Conservation (phyloP, 2,329 filamentous ascomycete genomes). For the Cercospora brassicicola region DNA sequence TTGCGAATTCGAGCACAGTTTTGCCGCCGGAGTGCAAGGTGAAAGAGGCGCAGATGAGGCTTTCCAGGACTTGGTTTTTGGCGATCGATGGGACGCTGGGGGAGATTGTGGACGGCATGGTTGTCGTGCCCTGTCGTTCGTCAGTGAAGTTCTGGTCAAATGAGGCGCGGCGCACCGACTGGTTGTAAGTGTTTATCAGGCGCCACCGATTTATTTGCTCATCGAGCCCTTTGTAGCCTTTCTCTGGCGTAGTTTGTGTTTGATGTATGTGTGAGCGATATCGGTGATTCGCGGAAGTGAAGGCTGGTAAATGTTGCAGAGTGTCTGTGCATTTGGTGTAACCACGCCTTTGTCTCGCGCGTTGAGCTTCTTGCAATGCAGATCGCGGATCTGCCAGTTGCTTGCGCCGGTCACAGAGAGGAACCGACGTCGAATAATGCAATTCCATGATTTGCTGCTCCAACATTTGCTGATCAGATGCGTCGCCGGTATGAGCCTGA, state of each 20-base stretch:
- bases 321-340: neutral
- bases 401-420: neutral
- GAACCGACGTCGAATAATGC: neutral
- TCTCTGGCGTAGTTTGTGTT: neutral
- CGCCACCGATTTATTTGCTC: neutral
- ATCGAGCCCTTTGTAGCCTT: neutral
- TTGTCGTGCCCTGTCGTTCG: neutral
- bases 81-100: neutral
- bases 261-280: neutral
- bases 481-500: neutral
- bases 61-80: constrained; percentile 15
- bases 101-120: constrained; percentile 17
- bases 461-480: neutral
- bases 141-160: neutral
- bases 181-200: neutral
- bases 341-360: neutral
- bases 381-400: neutral
- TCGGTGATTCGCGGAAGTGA: neutral
- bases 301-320: neutral
- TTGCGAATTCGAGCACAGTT: constrained; percentile 17
- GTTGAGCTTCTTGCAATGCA: neutral
- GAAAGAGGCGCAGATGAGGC: constrained; percentile 14
- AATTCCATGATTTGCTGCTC: neutral
- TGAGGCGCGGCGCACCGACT: neutral
- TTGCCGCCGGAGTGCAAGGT: constrained; percentile 19